Evolutionary conservation across 305 asterid genomes (phyloP), one percentile per base, ranked within the genome.

Genomic region (Striga hermonthica): DNA sequence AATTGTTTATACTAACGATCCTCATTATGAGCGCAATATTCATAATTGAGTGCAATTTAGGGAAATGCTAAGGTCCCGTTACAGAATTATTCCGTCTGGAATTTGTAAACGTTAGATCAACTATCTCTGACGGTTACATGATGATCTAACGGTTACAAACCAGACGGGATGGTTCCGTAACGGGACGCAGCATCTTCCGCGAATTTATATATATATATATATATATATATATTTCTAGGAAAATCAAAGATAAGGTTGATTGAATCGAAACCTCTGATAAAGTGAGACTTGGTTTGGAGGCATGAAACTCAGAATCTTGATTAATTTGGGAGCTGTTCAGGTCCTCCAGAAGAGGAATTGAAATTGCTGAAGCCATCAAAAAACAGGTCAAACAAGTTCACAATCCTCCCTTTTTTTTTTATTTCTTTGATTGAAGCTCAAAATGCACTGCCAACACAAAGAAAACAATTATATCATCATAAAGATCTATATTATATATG

Each of bases 181-280:
- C n/a, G n/a, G n/a, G n/a, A n/a, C n/a, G n/a, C n/a, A n/a, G n/a
- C n/a, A n/a, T n/a, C n/a, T n/a, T n/a, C n/a, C n/a, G n/a, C n/a
- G n/a, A n/a, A n/a, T n/a, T n/a, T n/a, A n/a, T n/a, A n/a, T n/a
- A n/a, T n/a, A n/a, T n/a, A n/a, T n/a, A n/a, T n/a, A n/a, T n/a
- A n/a, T n/a, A n/a, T n/a, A n/a, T n/a, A n/a, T n/a, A n/a, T n/a
- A n/a, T n/a, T n/a, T n/a, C n/a, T n/a, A n/a, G n/a, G n/a, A n/a
- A 5, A 41, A 41, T 41, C 10, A 15, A 50, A 6, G 28, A 15
- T 50, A 13, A 2, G 57, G 31, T 22, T 50, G 57, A 50, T 50
- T 50, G 4, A 6, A 49, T 12, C n/a, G 4, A 58, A 34, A 81
- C 91, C 86, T 79, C 82, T 1, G 69, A 53, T 37, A 75, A 41